These are phyloP conservation scores for Eremochloa ophiuroides DNA, from an alignment of 176 grass and related monocot genomes.

Conservation along the genomic window DNA sequence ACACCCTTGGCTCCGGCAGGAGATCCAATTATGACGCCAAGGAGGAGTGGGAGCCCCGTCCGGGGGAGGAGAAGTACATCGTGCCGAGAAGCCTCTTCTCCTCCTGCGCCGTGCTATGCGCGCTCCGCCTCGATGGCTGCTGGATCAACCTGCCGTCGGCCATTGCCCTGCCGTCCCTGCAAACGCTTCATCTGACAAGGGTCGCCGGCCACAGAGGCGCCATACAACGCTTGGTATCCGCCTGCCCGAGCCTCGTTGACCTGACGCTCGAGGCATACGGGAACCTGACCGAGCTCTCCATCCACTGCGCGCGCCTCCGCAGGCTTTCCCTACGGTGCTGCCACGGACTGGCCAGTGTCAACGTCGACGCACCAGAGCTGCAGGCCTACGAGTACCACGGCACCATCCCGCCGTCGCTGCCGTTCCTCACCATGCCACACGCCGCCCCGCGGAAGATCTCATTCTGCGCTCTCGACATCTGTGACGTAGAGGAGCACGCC, in stretches of 20 bases:
- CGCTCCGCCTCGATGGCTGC: not conserved
- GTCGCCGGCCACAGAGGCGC: not conserved
- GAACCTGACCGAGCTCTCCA: not conserved
- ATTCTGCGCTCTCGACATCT: not conserved
- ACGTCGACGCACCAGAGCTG: not conserved
- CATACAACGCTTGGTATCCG: slow-evolving; percentile 1
- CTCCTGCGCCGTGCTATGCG: not conserved
- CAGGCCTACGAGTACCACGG: slow-evolving; percentile 5
- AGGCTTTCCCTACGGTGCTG: not conserved
- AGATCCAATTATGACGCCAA: not conserved
- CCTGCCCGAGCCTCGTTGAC: not conserved
- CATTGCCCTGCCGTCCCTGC: not conserved
- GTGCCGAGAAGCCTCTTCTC: not conserved
- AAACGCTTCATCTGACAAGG: not conserved
- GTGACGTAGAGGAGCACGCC: not conserved
- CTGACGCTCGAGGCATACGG: not conserved
- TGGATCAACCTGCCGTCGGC: not conserved
- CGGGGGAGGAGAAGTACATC: not conserved
- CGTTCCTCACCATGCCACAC: not conserved
- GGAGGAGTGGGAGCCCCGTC: not conserved
- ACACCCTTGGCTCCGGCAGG: not conserved
- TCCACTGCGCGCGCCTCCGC: not conserved
- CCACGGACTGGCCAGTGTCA: not conserved
- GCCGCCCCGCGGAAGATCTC: not conserved
- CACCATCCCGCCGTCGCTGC: not conserved